These are phyloP conservation scores for Pterocarpus santalinus DNA, from an alignment of 306 rosid genomes.

Conservation along the genomic window DNA sequence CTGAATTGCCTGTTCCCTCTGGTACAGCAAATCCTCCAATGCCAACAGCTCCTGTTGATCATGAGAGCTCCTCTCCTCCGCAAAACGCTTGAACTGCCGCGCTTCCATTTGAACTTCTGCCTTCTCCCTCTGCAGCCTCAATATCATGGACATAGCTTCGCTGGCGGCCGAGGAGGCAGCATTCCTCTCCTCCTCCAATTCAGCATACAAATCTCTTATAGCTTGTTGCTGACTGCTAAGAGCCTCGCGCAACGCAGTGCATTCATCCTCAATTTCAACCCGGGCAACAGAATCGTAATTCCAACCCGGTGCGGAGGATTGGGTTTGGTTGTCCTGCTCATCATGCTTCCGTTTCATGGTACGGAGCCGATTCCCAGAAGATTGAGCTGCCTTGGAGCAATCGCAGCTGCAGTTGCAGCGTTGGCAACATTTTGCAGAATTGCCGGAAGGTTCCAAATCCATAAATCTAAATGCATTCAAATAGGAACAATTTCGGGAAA, in stretches of 20 bases:
- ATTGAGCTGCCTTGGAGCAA: constrained; percentile 52
- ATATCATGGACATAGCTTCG: constrained; percentile 97
- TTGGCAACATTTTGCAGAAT: constrained; percentile 58
- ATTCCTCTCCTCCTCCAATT: constrained; percentile 95
- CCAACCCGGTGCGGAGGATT: constrained; percentile 42
- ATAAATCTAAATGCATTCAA: constrained; percentile 53
- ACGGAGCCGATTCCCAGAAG: constrained; percentile 64
- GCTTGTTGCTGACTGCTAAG: constrained; percentile 73
- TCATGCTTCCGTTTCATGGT: constrained; percentile 68
- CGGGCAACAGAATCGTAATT: constrained; percentile 53
- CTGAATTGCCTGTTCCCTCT: constrained; percentile 80
- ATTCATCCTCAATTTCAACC: constrained; percentile 77
- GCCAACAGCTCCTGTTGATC: constrained; percentile 81
- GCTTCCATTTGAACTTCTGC: constrained; percentile 97
- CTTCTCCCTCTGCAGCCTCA: constrained; percentile 98
- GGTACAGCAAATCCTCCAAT: constrained; percentile 86
- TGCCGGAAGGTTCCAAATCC: constrained; percentile 72
- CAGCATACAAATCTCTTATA: constrained; percentile 70
- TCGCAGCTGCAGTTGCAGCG: constrained; percentile 66
- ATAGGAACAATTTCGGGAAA: background rate
- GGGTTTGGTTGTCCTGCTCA: constrained; percentile 42
- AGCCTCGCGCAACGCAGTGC: constrained; percentile 71
- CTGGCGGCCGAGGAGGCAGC: constrained; percentile 94
- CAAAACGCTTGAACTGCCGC: constrained; percentile 85
- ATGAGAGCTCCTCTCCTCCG: constrained; percentile 81